Evolutionary conservation across 2,329 filamentous ascomycete species (phyloP), one percentile per base, ranked within the genome.

Genomic region (Grosmannia serpens): DNA sequence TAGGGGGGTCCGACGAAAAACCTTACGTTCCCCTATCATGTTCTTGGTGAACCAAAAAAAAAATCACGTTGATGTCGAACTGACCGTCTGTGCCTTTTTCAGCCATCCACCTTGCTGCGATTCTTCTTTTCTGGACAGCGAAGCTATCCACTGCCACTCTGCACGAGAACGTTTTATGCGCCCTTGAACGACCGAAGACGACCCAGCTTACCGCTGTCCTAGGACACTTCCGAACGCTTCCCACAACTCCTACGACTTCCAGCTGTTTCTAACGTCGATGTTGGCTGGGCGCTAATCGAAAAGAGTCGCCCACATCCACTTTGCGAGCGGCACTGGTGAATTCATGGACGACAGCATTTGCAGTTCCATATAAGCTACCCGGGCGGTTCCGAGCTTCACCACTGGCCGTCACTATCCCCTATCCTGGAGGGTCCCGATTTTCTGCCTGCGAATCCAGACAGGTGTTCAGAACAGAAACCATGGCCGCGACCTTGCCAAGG

Each of bases 401-500:
- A 35, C n/a, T n/a, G 22, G 11, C 22, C 17, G 33, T 27, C 31
- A 24, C 24, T 17, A 15, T 17, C 22, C 20, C 24, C 46, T 17
- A 20, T 4, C 6, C 47, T 6, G 15, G 26, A 27, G 22, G 26
- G 24, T 9, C 47, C 35, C 27, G 24, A 11, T 54, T 22, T 11
- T 33, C 52, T 33, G 33, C 20, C 24, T 53, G 53, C 57, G 60
- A 59, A 61, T 56, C 51, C 59, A 56, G 51, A 44, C 41, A 9
- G 15, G 13, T 3, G n/a, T n/a, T 20, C 20, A 31, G 5, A 55
- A n/a, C 35, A 41, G 38, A 13, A 13, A 6, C 62, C 60, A 82
- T 82, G 78, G 71, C 81, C 58, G 84, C 85, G 57, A 76, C 86
- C 50, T 76, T 89, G 55, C 86, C 87, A 57, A 80, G 84, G 70